Evolutionary conservation across 371 early-diverging fungal species (phyloP).

Genomic region (Amoeboaphelidium protococcarum): DNA sequence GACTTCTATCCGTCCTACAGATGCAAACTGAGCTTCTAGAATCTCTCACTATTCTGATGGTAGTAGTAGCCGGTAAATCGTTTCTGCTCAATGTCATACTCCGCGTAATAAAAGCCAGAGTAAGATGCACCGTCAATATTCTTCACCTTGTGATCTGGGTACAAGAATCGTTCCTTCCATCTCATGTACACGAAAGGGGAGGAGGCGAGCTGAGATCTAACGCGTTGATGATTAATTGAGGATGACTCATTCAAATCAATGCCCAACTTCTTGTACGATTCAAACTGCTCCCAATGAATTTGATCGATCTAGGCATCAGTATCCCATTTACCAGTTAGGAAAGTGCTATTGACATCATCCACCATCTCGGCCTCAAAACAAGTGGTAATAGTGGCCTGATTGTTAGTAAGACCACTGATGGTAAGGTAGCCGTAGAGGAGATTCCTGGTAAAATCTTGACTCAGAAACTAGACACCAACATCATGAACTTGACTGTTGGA

Average conservation of each 20-base stretch:
- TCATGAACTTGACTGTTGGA: too few species aligned
- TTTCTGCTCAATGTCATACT: slow-evolving; percentile 43
- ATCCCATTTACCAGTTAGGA: slow-evolving; percentile 26
- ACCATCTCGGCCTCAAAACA: slow-evolving; percentile 18
- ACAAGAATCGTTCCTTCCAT: slow-evolving; percentile 60
- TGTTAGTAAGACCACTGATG: slow-evolving; percentile 46
- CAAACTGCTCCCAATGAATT: background rate
- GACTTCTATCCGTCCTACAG: background rate
- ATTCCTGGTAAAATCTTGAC: too few species aligned
- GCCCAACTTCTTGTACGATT: background rate
- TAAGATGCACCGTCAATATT: slow-evolving; percentile 60
- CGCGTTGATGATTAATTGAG: background rate
- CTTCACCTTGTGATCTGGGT: slow-evolving; percentile 69
- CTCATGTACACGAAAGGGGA: background rate
- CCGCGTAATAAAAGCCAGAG: slow-evolving; percentile 86
- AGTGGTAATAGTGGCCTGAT: too few species aligned
- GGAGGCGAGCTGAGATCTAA: background rate
- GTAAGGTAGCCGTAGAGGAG: too few species aligned
- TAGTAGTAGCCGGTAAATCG: slow-evolving; percentile 69
- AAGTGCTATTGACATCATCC: slow-evolving; percentile 40
- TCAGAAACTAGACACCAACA: too few species aligned
- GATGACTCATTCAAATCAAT: background rate
- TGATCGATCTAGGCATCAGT: background rate
- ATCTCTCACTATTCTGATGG: slow-evolving; percentile 20
- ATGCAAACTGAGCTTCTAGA: background rate